Evolutionary conservation across 768 basidiomycete species (phyloP), one percentile per base, ranked within the genome.

Genomic region (Lyophyllum atratum): DNA sequence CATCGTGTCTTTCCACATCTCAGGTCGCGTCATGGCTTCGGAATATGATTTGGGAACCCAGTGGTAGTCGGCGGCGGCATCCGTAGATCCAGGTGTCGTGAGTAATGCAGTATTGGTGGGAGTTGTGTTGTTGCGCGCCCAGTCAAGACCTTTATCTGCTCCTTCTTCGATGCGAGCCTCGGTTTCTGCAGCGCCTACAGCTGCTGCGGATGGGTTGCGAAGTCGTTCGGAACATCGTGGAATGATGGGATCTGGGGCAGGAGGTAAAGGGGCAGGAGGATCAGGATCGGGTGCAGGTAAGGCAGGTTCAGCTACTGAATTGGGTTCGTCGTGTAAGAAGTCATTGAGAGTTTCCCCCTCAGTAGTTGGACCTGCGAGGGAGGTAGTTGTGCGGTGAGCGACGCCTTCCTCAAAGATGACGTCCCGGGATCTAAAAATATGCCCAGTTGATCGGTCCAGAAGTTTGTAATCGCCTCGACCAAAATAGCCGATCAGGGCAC

Each of bases 361-460:
- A 34, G 44, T 39, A 9, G 52, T 21, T 22, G 55, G 21, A 44
- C 28, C 46, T 8, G 48, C 33, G n/a, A 21, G 5, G 19, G 55
- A 15, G 15, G 26, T 5, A 7, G 22, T 8, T 2, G 59, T 47
- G 52, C 22, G 47, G 34, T 69, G 60, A 0, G 51, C 58, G 0
- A 0, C 4, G 1, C 68, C 64, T 44, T 70, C 68, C 10, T 72
- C 67, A 46, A 72, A 70, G 2, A 66, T 52, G 2, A 72, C 59
- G 40, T 72, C 59, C 3, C 65, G 40, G 1, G 59, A 48, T 12
- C 48, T 57, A 31, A 66, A 54, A 9, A 67, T 55, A 17, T 19
- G 19, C 6, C 66, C 64, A 0, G 33, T 52, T 0, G 24, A 15
- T 7, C 52, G 25, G 29, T 65, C 59, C 10, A 60, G 56, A 0